Base-by-base conservation (phyloP, 306 rosid species). In the Malus sieversii region DNA sequence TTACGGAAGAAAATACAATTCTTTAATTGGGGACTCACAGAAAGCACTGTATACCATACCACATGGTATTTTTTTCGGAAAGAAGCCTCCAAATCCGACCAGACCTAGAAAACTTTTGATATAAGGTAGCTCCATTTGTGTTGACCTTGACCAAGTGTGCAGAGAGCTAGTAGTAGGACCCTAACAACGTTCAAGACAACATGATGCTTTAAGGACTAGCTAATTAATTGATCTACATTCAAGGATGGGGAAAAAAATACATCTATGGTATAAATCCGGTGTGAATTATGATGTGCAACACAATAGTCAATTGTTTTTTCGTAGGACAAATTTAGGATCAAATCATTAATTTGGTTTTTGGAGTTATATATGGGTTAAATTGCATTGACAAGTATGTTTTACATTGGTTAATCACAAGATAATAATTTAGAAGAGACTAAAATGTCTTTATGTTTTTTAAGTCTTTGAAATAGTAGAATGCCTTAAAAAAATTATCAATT, bases 321-420 rank as follows among this genome's bases (percentile, higher is more conserved):
- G 20, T 25, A 2, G 27, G 13, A 27, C 27, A 27, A 27, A 1
- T 61, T 22, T 23, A 27, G 29, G 35, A 27, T 61, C 33, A 46
- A 46, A 46, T 46, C 18, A 3, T 14, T 46, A 60, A 25, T 12
- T 3, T 57, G 27, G 52, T 12, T 12, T 57, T 57, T 57, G 29
- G 63, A 25, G 25, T 25, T 25, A 25, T 25, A 25, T 25, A 25
- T 25, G 25, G 25, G 25, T 25, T 25, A 25, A 1, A 48, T 15
- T 16, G 55, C 20, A 2, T 5, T 6, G 9, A 8, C 9, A 38
- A 38, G 0, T 38, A 0, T 38, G 1, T 38, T 38, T 38, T 7
- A 0, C 1, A 5, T 38, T 38, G 10, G 0, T 38, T 0, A 7
- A 38, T 38, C 0, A 6, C 42, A 38, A 0, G 2, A 38, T 38